These are phyloP conservation scores for Colletotrichum tofieldiae DNA, from an alignment of 2,329 filamentous ascomycete genomes.

Conservation along the genomic window DNA sequence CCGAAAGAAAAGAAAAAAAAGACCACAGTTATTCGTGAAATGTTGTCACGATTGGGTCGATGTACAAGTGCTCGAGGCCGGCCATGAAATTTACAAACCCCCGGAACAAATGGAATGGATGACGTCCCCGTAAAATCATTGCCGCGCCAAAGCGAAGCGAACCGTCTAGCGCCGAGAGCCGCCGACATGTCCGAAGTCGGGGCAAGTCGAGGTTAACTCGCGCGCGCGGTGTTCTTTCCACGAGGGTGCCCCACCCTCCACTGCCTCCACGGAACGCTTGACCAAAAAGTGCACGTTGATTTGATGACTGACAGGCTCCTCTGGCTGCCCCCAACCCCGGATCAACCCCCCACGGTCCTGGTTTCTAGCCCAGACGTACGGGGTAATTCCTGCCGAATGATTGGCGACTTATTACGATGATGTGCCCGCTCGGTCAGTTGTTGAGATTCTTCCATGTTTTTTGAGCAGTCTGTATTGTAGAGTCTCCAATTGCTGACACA, in stretches of 20 bases:
- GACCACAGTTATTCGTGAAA: background rate
- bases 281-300: conserved; percentile 40
- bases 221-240: conserved; percentile 35
- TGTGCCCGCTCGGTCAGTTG: conserved; percentile 28
- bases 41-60: conserved; percentile 3
- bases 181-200: conserved; percentile 38
- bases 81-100: conserved; percentile 23
- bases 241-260: background rate
- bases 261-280: conserved; percentile 20
- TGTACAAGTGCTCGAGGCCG: conserved; percentile 11
- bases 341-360: conserved; percentile 32
- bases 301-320: conserved; percentile 22
- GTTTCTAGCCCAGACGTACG: conserved; percentile 41
- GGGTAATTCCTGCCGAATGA: conserved; percentile 48
- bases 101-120: conserved; percentile 19
- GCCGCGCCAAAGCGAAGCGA: conserved; percentile 39
- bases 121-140: conserved; percentile 39
- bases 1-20: background rate
- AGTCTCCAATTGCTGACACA: conserved; percentile 16
- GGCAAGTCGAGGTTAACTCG: conserved; percentile 18
- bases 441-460: conserved; percentile 26
- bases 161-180: conserved; percentile 38
- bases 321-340: conserved; percentile 35
- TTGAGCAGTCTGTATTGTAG: background rate
- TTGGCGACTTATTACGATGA: conserved; percentile 40